phyloP scores from a whole-genome alignment of 768 basidiomycete species.

The Lentinula edodes region DNA sequence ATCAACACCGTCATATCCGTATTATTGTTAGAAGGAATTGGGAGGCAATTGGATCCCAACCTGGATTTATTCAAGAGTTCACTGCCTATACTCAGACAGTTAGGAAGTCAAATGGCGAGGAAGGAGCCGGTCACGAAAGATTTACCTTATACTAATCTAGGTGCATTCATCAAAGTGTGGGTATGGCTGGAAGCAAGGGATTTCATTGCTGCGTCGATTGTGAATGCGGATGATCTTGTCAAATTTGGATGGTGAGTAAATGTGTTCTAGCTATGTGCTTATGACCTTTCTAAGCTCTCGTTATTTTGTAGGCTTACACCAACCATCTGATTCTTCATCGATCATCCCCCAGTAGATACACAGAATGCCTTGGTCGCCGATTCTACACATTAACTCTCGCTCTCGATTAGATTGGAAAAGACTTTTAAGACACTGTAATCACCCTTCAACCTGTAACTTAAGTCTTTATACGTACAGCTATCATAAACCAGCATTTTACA shows the following conservation, averaged over 20 bases:
- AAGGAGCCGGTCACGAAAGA: slow-evolving; percentile 50
- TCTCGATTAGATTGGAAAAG: background rate
- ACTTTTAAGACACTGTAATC: background rate
- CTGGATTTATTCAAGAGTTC: slow-evolving; percentile 95
- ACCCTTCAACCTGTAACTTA: background rate
- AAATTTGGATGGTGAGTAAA: slow-evolving; percentile 71
- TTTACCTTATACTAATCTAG: slow-evolving; percentile 66
- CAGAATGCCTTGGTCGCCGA: background rate
- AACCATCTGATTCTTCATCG: slow-evolving; percentile 30
- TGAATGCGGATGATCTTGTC: slow-evolving; percentile 80
- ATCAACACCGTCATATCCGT: slow-evolving; percentile 97
- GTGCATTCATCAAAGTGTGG: slow-evolving; percentile 94
- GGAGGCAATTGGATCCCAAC: slow-evolving; percentile 84
- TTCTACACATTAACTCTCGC: background rate
- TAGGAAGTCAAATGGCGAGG: slow-evolving; percentile 88
- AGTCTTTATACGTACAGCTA: background rate
- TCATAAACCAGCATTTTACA: background rate
- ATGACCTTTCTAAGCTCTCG: background rate
- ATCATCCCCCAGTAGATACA: background rate
- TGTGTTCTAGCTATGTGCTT: background rate
- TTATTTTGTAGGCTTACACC: slow-evolving; percentile 39
- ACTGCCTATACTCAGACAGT: slow-evolving; percentile 85
- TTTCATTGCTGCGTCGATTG: slow-evolving; percentile 71
- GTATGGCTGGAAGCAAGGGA: slow-evolving; percentile 90
- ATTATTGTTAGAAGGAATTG: slow-evolving; percentile 91